Base-by-base conservation (phyloP, 139 green algal species). In the Astrephomene gubernaculifera region DNA sequence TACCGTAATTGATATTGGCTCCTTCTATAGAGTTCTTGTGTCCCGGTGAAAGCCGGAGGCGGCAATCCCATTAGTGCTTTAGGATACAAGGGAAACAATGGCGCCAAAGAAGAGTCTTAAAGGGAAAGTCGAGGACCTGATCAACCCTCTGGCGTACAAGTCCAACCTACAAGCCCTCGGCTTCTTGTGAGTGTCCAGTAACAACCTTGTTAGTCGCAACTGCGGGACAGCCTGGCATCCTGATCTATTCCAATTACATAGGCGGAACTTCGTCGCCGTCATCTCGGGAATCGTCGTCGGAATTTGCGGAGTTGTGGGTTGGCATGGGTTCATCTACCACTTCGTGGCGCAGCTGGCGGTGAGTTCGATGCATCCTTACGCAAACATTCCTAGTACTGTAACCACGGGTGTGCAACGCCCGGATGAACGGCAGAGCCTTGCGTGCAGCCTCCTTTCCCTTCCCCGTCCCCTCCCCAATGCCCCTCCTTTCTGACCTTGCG, bases 161-260 rank as follows among this genome's bases (percentile, higher is more conserved):
- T 60, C 89, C 17, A 93, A 93, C 45, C 33, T 88, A 10, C 82
- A 86, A n/a, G 86, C 91, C 0, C 87, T 91, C 6, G 85, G 80
- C 54, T 93, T 90, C 79, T 68, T 93, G 90, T 93, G 64, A 91
- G 90, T n/a, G n/a, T n/a, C n/a, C n/a, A n/a, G n/a, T n/a, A n/a
- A n/a, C n/a, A n/a, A n/a, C n/a, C n/a, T n/a, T n/a, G n/a, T n/a
- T n/a, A n/a, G n/a, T n/a, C n/a, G n/a, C n/a, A n/a, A n/a, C n/a
- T n/a, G n/a, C n/a, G n/a, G n/a, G n/a, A n/a, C n/a, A n/a, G n/a
- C n/a, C n/a, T n/a, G n/a, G n/a, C n/a, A n/a, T n/a, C n/a, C n/a
- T n/a, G n/a, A n/a, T n/a, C n/a, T n/a, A n/a, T n/a, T n/a, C n/a
- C n/a, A n/a, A n/a, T n/a, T n/a, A n/a, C 60, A 80, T 86, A 94